Percentiles rank a stretch among this genome's conserved stretches.
Evolutionary conservation across 2,329 filamentous ascomycete species (phyloP).

Genomic region (Hortaea sp.): DNA sequence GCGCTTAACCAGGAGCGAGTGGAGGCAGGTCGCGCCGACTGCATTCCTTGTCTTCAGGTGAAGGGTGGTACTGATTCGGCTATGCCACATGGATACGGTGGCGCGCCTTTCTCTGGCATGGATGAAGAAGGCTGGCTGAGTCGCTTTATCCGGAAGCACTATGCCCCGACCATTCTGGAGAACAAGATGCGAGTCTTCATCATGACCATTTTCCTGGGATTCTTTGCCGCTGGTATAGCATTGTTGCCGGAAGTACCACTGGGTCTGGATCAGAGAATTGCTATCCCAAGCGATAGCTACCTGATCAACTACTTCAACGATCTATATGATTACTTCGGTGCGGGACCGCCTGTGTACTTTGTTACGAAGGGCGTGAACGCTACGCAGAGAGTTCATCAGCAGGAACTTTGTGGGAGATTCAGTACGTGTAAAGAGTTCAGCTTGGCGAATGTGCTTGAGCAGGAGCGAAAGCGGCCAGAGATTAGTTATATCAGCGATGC

Average conservation of each 20-base stretch:
- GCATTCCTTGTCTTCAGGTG: slow-evolving; percentile 80
- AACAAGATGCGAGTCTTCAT: slow-evolving; percentile 71
- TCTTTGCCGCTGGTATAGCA: slow-evolving; percentile 78
- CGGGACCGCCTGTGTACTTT: slow-evolving; percentile 92
- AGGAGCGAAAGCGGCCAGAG: slow-evolving; percentile 81
- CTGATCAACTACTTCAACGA: slow-evolving; percentile 96
- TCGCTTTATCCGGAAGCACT: slow-evolving; percentile 79
- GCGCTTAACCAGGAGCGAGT: slow-evolving; percentile 85
- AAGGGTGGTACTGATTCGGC: slow-evolving; percentile 60
- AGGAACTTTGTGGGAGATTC: slow-evolving; percentile 81
- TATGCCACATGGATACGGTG: slow-evolving; percentile 50
- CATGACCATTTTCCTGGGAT: slow-evolving; percentile 70
- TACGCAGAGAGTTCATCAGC: slow-evolving; percentile 65
- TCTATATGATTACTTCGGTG: slow-evolving; percentile 82
- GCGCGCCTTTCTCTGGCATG: slow-evolving; percentile 55
- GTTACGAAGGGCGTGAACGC: slow-evolving; percentile 74
- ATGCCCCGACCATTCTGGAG: slow-evolving; percentile 71
- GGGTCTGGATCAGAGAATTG: slow-evolving; percentile 87
- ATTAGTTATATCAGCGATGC: slow-evolving; percentile 81
- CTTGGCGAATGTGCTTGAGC: slow-evolving; percentile 80
- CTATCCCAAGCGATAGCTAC: slow-evolving; percentile 88
- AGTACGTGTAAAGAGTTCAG: slow-evolving; percentile 78
- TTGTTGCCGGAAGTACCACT: slow-evolving; percentile 76
- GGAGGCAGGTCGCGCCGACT: slow-evolving; percentile 80
- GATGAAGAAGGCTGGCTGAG: slow-evolving; percentile 79